Conservation (phyloP, 495 filamentous ascomycete species). For the Chaetomium tenue region DNA sequence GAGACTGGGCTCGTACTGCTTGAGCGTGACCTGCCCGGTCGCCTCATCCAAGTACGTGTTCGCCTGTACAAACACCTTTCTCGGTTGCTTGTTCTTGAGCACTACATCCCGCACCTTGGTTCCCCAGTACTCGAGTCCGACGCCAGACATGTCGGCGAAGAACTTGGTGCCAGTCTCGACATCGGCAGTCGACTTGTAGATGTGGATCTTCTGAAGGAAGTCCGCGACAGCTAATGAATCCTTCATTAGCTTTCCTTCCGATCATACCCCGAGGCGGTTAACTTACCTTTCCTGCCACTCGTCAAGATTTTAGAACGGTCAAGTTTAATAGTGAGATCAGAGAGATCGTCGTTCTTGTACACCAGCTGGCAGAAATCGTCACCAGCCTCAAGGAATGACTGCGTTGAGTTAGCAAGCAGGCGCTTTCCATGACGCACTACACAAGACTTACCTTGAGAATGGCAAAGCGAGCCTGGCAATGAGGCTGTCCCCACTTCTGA, state of each 20-base stretch:
- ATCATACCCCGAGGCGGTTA: constrained; percentile 12
- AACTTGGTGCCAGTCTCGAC: constrained; percentile 68
- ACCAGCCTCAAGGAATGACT: constrained; percentile 81
- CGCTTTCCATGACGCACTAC: not conserved
- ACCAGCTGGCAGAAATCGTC: constrained; percentile 78
- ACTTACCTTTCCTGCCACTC: constrained; percentile 52
- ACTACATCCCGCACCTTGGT: constrained; percentile 74
- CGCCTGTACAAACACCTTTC: constrained; percentile 95
- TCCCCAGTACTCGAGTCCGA: constrained; percentile 76
- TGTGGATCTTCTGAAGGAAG: constrained; percentile 88
- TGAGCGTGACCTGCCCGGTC: constrained; percentile 71
- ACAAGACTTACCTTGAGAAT: constrained; percentile 58
- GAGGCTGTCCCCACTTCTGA: constrained; percentile 89
- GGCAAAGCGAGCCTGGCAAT: constrained; percentile 91
- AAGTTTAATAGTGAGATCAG: constrained; percentile 74
- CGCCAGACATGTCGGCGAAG: constrained; percentile 78
- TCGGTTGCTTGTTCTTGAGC: constrained; percentile 79
- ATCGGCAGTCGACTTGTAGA: constrained; percentile 91
- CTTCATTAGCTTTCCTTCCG: constrained; percentile 21
- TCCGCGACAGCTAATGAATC: constrained; percentile 66
- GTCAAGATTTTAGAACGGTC: constrained; percentile 80
- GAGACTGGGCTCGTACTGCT: constrained; percentile 83
- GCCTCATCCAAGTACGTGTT: constrained; percentile 71
- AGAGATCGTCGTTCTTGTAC: constrained; percentile 70
- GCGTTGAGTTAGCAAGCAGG: constrained; percentile 25